These are phyloP conservation scores for Plenodomus biglobosus DNA, from an alignment of 2,329 filamentous ascomycete species.

Conservation along the genomic window DNA sequence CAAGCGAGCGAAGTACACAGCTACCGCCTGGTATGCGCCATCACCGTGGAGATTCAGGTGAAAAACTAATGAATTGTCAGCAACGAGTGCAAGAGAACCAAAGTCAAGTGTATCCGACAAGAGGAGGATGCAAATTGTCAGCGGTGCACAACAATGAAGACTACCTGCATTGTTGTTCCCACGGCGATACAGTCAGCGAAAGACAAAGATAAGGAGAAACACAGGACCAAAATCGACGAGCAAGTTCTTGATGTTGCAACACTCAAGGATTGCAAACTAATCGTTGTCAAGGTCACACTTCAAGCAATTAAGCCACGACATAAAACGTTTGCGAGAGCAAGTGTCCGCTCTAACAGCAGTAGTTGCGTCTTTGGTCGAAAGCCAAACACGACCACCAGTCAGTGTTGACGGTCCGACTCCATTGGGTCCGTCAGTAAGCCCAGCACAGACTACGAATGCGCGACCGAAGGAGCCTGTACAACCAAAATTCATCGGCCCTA, in stretches of 20 bases:
- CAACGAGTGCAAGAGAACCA: constrained; percentile 23
- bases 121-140: constrained; percentile 16
- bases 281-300: constrained; percentile 5
- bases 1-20: constrained; percentile 25
- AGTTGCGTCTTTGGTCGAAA: constrained; percentile 8
- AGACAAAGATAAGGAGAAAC: constrained; percentile 9
- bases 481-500: constrained; percentile 24
- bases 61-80: constrained; percentile 7
- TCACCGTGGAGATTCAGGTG: not conserved
- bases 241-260: not conserved
- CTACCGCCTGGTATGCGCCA: constrained; percentile 19
- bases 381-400: not conserved
- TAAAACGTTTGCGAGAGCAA: constrained; percentile 15
- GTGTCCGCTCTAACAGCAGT: constrained; percentile 12
- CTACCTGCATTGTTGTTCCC: constrained; percentile 14
- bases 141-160: constrained; percentile 14
- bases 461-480: constrained; percentile 8
- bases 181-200: constrained; percentile 13
- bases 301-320: constrained; percentile 13
- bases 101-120: constrained; percentile 18
- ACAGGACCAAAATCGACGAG: constrained; percentile 6
- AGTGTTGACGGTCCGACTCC: constrained; percentile 1
- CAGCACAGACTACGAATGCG: constrained; percentile 5
- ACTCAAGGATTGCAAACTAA: not conserved
- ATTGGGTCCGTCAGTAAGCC: constrained; percentile 5